A percentile compares a stretch with the other conserved stretches of the same genome.
Conservation (phyloP, 2,329 filamentous ascomycete genomes). For the Dactylellina haptotyla region DNA sequence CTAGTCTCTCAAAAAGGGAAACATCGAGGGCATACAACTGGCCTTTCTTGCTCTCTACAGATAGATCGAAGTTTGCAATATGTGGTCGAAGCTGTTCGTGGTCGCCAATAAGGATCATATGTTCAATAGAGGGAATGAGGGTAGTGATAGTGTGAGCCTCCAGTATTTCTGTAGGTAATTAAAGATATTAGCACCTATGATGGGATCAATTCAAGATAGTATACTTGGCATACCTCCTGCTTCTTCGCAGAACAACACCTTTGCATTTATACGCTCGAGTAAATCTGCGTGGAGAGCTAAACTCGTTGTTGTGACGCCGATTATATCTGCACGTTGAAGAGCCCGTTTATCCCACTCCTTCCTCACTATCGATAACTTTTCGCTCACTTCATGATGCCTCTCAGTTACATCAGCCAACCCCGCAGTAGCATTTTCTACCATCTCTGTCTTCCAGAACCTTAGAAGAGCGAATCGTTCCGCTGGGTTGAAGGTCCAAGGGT, state of each 20-base stretch:
- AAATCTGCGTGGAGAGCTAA: slow-evolving; percentile 67
- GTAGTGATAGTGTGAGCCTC: slow-evolving; percentile 72
- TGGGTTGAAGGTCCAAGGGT: slow-evolving; percentile 27
- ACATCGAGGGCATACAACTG: slow-evolving; percentile 68
- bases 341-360: slow-evolving; percentile 35
- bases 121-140: slow-evolving; percentile 70
- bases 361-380: slow-evolving; percentile 28
- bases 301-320: slow-evolving; percentile 71
- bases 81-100: slow-evolving; percentile 71
- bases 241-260: slow-evolving; percentile 74
- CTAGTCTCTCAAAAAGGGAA: slow-evolving; percentile 71
- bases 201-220: background rate
- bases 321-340: slow-evolving; percentile 60
- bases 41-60: slow-evolving; percentile 66
- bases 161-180: slow-evolving; percentile 66
- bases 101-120: slow-evolving; percentile 73
- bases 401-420: slow-evolving; percentile 19
- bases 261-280: slow-evolving; percentile 66
- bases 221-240: slow-evolving; percentile 63
- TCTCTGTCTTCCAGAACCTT: slow-evolving; percentile 25
- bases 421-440: slow-evolving; percentile 19
- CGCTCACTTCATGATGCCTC: slow-evolving; percentile 9
- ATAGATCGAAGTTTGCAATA: slow-evolving; percentile 69
- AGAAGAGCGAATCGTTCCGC: slow-evolving; percentile 20
- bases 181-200: background rate